Base-by-base conservation (phyloP, 345 rosid genomes). In the Pistacia integerrima region DNA sequence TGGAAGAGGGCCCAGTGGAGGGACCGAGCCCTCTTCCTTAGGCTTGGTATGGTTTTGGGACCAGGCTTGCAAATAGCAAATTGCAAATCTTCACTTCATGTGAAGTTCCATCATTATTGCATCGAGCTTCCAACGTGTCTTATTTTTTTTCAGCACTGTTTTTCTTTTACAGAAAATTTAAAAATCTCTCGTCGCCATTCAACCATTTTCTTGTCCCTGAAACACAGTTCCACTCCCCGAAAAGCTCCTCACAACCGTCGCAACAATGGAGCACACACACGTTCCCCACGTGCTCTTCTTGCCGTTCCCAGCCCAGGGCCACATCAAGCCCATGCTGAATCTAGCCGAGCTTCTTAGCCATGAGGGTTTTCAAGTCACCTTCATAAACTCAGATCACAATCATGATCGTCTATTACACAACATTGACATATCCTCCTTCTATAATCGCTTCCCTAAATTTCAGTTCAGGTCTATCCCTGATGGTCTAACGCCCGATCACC, bases 261-360 rank as follows among this genome's bases (percentile, higher is more conserved):
- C 56, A 3, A 12, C 4, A 48, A 49, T 73, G 76, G 69, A 62
- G 69, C 30, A 62, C 18, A 13, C 20, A 20, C 30, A 36, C 2
- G 36, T 52, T 52, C 77, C 69, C 30, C 87, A 78, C 74, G 85
- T 92, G 1, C 65, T 93, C 41, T 64, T 90, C 5, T 93, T 88
- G 38, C 93, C 93, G 3, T 60, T 85, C 56, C 94, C 92, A 2
- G 64, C 68, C 9, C 91, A 94, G 17, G 90, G 94, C 61, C 93
- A 92, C 64, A 82, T 92, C 62, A 92, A 82, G 81, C 78, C 90
- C 69, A 82, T 85, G 91, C 80, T 93, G 44, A 90, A 83, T 74
- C 86, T 92, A 4, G 88, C 91, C 33, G 88, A 90, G 76, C 85
- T 89, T 30, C 76, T 93, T 4, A 54, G 67, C 72, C 81, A 85